Evolutionary conservation across 108 stramenopile genomes (phyloP), one percentile per base, ranked within the genome.

Genomic region (Cyclotella atomus): DNA sequence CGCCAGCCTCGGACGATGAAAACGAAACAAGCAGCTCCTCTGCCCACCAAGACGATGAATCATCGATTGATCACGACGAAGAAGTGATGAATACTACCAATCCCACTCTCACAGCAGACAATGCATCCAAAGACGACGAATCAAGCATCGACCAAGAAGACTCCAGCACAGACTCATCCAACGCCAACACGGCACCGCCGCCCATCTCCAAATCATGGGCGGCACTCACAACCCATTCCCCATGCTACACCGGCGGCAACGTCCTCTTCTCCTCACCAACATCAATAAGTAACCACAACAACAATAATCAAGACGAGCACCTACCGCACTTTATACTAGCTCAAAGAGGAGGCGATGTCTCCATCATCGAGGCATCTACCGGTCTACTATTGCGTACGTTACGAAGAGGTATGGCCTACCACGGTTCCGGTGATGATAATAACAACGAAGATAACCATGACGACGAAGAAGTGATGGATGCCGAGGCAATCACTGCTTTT

Each of bases 191-290:
- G 21, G 24, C 1, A 23, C 1, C 52, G 24, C 4, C 47, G 47
- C 59, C 72, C 43, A 73, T 95, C 38, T 95, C 94, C n/a, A 95
- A 91, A 86, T 92, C 91, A 2, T 95, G 94, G 94, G 35, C 87
- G 10, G 71, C 83, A 30, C 60, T 68, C 2, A 75, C 83, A 2
- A 86, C 90, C 7, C 94, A 92, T 73, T 83, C 85, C 17, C 91
- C 90, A 1, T 92, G 87, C 30, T 95, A 88, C 70, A 87, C 90
- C 7, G 94, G 94, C 17, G 94, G 94, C 16, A 91, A 82, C 19
- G 78, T 95, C 16, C 62, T 68, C 29, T 75, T 79, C 59, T 85
- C n/a, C n/a, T n/a, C n/a, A n/a, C n/a, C n/a, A n/a, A n/a, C n/a
- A n/a, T n/a, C n/a, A n/a, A n/a, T n/a, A n/a, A n/a, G n/a, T n/a